Base-by-base conservation (phyloP, 305 asterid genomes). In the Fraxinus baroniana region DNA sequence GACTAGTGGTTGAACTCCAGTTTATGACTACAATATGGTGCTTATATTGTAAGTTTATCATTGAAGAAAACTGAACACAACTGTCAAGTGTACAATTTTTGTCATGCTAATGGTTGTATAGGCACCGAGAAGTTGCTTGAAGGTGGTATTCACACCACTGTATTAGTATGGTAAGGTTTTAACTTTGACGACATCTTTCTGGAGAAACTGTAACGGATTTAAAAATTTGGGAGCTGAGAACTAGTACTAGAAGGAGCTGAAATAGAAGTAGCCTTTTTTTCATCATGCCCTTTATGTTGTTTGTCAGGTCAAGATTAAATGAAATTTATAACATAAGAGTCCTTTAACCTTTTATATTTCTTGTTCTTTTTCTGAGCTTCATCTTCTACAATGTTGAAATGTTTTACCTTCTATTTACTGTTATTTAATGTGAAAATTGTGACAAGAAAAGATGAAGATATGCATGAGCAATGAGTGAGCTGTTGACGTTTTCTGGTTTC, bases 361-460 rank as follows among this genome's bases (percentile, higher is more conserved):
- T 33, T 30, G 3, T 28, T 32, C 41, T 30, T 7, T 30, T 70
- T 32, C 44, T 7, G 46, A 71, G 24, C 46, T 12, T 71, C 46
- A 71, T 32, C 41, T 71, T 17, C 76, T 5, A 33, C n/a, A 33
- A 71, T 33, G 44, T 71, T 71, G 76, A 41, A 68, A 17, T 30
- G 24, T 41, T 71, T 71, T 30, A 33, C 13, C 76, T 13, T 30
- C 44, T 71, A 33, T 71, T 37, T 33, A 30, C 9, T 33, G 76
- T 71, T 71, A 71, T 71, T 20, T 71, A 30, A 71, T 71, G 76
- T 71, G 44, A 33, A 71, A 71, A 32, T 71, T 71, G 46, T 71
- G 46, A 15, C 76, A 71, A 71, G 44, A 33, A 71, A 13, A n/a
- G 46, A 28, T 68, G 76, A n/a, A 66, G 74, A 66, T 66, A 4